Evolutionary conservation across 2,329 filamentous ascomycete species (phyloP).

Genomic region (Aspergillus luchuensis): DNA sequence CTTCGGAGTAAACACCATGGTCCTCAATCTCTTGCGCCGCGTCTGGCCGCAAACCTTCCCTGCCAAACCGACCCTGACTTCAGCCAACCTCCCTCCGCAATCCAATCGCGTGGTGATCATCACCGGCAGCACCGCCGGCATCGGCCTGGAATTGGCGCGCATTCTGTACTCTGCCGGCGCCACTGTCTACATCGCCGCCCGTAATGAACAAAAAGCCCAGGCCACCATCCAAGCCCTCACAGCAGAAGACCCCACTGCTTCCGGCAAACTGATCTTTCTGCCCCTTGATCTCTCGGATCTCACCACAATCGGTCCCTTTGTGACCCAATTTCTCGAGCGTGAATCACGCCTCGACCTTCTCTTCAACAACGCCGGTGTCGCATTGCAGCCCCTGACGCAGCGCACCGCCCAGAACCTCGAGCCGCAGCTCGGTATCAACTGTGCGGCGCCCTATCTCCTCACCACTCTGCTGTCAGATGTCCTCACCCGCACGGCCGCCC

Average conservation of each 20-base stretch:
- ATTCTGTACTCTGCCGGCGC: neutral
- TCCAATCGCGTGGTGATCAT: neutral
- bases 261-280: neutral
- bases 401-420: neutral
- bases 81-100: neutral
- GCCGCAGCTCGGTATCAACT: conserved; percentile 1
- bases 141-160: neutral
- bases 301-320: neutral
- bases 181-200: too few relatives aligned
- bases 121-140: conserved; percentile 4
- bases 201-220: too few relatives aligned
- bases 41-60: conserved; percentile 2
- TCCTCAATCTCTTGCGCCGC: neutral
- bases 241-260: too few relatives aligned
- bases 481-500: too few relatives aligned
- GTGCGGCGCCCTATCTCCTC: neutral
- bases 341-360: neutral
- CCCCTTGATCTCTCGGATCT: conserved; percentile 1
- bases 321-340: neutral
- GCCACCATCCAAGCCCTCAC: too few relatives aligned
- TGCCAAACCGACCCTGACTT: conserved; percentile 3
- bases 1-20: too few relatives aligned
- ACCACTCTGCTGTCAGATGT: neutral
- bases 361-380: neutral
- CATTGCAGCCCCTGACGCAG: neutral